These are phyloP conservation scores for Candida lessepsii DNA, from an alignment of 805 yeast species.

Conservation along the genomic window DNA sequence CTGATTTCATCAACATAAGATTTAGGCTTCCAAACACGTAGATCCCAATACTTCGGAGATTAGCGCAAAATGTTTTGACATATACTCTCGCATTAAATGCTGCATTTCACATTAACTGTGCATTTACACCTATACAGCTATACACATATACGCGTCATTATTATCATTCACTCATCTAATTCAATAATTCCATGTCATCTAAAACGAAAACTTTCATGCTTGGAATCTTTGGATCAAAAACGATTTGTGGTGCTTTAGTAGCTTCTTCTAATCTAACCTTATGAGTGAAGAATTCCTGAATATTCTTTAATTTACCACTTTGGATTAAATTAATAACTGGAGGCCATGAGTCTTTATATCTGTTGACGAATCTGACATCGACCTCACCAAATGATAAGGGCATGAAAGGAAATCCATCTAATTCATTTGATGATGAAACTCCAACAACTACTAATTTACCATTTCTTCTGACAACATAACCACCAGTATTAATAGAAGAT, in stretches of 20 bases:
- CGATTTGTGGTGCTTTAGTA: conserved; percentile 18
- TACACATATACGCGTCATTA: conserved; percentile 9
- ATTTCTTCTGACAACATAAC: conserved; percentile 19
- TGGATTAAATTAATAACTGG: conserved; percentile 17
- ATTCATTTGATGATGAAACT: conserved; percentile 18
- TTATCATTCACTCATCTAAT: conserved; percentile 1
- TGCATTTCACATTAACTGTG: not conserved
- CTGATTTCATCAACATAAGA: too few relatives aligned
- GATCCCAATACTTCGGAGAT: too few relatives aligned
- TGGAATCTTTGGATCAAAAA: conserved; percentile 17
- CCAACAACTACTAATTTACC: conserved; percentile 22
- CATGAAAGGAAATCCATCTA: conserved; percentile 25
- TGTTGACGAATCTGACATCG: conserved; percentile 18
- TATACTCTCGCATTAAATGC: too few relatives aligned
- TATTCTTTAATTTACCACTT: conserved; percentile 18
- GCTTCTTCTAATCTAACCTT: conserved; percentile 22
- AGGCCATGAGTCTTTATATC: conserved; percentile 20
- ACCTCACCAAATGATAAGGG: conserved; percentile 21
- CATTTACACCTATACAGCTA: not conserved
- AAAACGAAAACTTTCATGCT: conserved; percentile 18
- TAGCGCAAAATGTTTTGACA: too few relatives aligned
- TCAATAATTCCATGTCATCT: conserved; percentile 17
- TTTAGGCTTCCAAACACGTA: too few relatives aligned
- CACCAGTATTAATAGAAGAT: conserved; percentile 19
- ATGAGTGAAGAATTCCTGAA: conserved; percentile 20